Evolutionary conservation across 495 filamentous ascomycete species (phyloP).

Genomic region (Aspergillus nanangensis): DNA sequence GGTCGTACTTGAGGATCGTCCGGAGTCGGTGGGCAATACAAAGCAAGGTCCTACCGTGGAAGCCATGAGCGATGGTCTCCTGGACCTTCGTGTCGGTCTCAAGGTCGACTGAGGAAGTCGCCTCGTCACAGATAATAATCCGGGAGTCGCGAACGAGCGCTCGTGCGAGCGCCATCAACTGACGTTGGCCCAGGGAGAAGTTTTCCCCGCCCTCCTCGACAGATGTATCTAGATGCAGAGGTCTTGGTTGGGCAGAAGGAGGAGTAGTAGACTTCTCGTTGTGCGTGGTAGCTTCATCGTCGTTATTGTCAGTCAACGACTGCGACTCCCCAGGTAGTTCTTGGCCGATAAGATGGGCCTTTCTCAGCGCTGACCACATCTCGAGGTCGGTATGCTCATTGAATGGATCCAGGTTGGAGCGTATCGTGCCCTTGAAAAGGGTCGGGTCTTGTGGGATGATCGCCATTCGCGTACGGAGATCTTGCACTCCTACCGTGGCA

Average conservation of each 20-base stretch:
- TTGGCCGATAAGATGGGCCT: conserved; percentile 70
- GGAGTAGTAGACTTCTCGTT: conserved; percentile 3
- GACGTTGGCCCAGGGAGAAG: conserved; percentile 93
- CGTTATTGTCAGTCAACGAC: conserved; percentile 16
- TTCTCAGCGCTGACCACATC: conserved; percentile 80
- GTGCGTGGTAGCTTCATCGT: conserved; percentile 10
- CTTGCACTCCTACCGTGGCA: conserved; percentile 73
- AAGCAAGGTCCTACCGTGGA: conserved; percentile 82
- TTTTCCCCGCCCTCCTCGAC: conserved; percentile 96
- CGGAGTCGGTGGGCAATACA: conserved; percentile 93
- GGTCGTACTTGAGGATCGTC: conserved; percentile 91
- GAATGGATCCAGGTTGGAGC: conserved; percentile 91
- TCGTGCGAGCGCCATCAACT: conserved; percentile 90
- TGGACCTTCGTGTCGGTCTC: conserved; percentile 97
- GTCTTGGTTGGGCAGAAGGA: conserved; percentile 28
- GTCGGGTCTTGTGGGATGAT: conserved; percentile 98
- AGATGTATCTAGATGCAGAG: conserved; percentile 71
- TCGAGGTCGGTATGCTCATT: conserved; percentile 80
- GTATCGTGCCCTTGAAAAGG: conserved; percentile 86
- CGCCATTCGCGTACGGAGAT: conserved; percentile 80
- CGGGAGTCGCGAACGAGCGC: conserved; percentile 80
- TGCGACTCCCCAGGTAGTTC: conserved; percentile 19
- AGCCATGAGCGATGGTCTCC: conserved; percentile 78
- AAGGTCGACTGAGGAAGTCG: conserved; percentile 88
- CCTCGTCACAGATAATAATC: conserved; percentile 96